Conservation (phyloP, 805 yeast species). For the Wickerhamia fluorescens region DNA sequence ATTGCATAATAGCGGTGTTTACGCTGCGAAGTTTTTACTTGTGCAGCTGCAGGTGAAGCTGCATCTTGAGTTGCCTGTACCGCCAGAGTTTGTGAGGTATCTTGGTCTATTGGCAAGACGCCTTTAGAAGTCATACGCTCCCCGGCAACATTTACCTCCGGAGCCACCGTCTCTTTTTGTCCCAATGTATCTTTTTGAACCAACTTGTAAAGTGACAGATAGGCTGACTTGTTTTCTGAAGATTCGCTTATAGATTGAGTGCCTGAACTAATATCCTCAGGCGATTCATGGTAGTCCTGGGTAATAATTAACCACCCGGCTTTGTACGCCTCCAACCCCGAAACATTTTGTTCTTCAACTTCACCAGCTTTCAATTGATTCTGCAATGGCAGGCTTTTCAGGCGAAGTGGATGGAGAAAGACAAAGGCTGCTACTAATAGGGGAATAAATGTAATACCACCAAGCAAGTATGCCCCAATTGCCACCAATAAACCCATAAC, state of each 20-base stretch:
- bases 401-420: conserved; percentile 31
- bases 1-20: conserved; percentile 64
- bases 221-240: conserved; percentile 45
- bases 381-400: not conserved
- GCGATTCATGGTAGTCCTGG: conserved; percentile 50
- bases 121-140: conserved; percentile 3
- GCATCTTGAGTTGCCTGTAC: not conserved
- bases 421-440: conserved; percentile 34
- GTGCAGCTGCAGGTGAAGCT: conserved; percentile 4
- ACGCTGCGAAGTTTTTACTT: conserved; percentile 21
- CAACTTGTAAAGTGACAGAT: conserved; percentile 52
- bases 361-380: conserved; percentile 48
- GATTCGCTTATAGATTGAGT: conserved; percentile 37
- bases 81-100: not conserved
- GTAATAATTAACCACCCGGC: conserved; percentile 85
- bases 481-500: too few species aligned
- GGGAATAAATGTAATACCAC: conserved; percentile 81
- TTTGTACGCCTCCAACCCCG: conserved; percentile 58
- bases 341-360: conserved; percentile 49
- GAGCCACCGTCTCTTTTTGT: too few species aligned
- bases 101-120: not conserved
- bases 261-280: conserved; percentile 41
- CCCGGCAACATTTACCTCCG: too few species aligned
- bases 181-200: conserved; percentile 30
- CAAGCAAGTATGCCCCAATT: conserved; percentile 62